Evolutionary conservation across 2,329 filamentous ascomycete genomes (phyloP).

Genomic region (Fusarium circinatum): DNA sequence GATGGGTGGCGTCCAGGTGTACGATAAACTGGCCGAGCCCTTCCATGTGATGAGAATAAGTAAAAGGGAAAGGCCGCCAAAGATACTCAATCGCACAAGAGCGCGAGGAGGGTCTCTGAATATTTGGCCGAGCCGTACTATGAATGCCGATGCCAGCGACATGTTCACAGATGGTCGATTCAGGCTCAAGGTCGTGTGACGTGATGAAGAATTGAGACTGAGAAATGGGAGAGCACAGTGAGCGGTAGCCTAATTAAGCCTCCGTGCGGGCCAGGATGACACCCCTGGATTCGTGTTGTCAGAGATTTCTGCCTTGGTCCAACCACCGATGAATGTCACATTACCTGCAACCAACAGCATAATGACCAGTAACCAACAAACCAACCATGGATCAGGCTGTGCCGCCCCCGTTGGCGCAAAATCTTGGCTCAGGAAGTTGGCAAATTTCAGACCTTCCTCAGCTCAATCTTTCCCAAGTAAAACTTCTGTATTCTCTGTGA

Average conservation of each 20-base stretch:
- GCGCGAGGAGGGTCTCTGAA: neutral
- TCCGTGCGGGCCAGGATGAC: neutral
- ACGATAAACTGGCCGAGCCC: neutral
- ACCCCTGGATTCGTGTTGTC: neutral
- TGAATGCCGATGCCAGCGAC: neutral
- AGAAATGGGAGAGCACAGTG: neutral
- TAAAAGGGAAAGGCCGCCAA: neutral
- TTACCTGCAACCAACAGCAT: neutral
- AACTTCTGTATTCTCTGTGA: accelerated
- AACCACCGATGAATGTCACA: neutral
- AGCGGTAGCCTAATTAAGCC: neutral
- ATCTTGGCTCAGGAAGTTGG: neutral
- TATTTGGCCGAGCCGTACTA: neutral
- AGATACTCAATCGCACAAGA: neutral
- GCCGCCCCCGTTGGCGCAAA: neutral
- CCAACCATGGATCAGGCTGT: neutral
- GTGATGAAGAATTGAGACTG: neutral
- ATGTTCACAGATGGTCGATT: neutral
- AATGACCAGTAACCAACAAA: neutral
- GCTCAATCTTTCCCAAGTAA: accelerated
- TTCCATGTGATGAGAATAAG: neutral
- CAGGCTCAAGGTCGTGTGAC: neutral
- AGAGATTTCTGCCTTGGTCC: neutral
- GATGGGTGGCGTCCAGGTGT: neutral
- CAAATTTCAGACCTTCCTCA: accelerated